Evolutionary conservation across 768 basidiomycete species (phyloP), one percentile per base, ranked within the genome.

Genomic region (Austroboletus eburneus): DNA sequence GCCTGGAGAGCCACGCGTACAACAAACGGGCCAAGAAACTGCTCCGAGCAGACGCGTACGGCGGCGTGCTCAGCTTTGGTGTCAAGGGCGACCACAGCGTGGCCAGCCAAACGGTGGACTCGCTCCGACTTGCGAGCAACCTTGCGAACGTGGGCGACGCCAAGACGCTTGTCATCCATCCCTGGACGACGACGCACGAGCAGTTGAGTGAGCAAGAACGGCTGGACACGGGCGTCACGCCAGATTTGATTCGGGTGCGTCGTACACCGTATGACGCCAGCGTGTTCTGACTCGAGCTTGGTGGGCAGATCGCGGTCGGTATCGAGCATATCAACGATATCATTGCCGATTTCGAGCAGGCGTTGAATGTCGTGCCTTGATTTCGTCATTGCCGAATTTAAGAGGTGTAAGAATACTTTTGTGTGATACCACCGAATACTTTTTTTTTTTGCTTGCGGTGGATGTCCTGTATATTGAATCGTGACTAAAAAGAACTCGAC

Each of bases 31-130:
- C 87, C 10, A 71, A 74, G 57, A 69, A 73, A 48, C 67, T 81
- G 27, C 67, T 90, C 42, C 72, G 82, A 5, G 62, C 68, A 1
- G 42, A 62, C n/a, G 66, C 70, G 3, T 91, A 72, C 48, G 85
- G 88, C 4, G 89, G 87, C 18, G 76, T 92, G 54, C 66, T 92
- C 41, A 86, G 75, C 65, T 91, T 92, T 56, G 91, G 89, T 8
- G 64, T 89, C 50, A 80, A 80, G 55, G 85, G 82, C 16, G 74
- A 74, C 42, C 67, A 68, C 2, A 61, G 66, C 41, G 61, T 58
- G 2, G 83, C 81, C 7, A 78, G 75, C 67, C 72, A 72, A 46
- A 71, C 85, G 25, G 84, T 91, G 13, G 88, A 92, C 54, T 74
- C 65, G 51, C 71, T 92, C 47, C 78, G 75, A 57, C 72, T 91